Base-by-base conservation (phyloP, 192 early-diverging fungal genomes). In the Geranomyces michiganensis region DNA sequence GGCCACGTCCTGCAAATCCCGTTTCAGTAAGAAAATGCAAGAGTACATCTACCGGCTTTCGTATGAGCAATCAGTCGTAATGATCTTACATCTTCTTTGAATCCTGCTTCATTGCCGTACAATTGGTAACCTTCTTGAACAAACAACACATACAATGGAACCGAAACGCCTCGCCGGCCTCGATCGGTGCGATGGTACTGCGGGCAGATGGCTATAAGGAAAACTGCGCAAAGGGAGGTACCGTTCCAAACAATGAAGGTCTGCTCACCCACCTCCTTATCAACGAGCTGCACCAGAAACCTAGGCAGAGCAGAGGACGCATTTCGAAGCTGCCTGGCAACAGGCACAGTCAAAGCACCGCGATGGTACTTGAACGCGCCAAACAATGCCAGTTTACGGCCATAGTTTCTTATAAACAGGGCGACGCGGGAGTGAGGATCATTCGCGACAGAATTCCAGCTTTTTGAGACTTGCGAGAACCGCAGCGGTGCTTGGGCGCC, bases 231-330 rank as follows among this genome's bases (percentile, higher is more conserved):
- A n/a, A n/a, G n/a, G n/a, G n/a, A n/a, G n/a, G n/a, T n/a, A n/a
- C n/a, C n/a, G n/a, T n/a, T n/a, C n/a, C n/a, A n/a, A n/a, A n/a
- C n/a, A n/a, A n/a, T n/a, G n/a, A n/a, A n/a, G n/a, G n/a, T 41
- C 3, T 41, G 3, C 10, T 41, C 36, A 27, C 48, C 0, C 22
- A 72, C 75, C 66, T 82, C 75, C 56, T 79, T 82, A 48, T 79
- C 78, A 9, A 77, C 81, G 22, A 46, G 49, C 65, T 82, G 81
- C 8, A 82, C 63, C 14, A 82, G 56, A 49, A 78, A 82, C 33
- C 81, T 59, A 1, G 77, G 81, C 22, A 82, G 13, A 9, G 22
- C 22, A 22, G 73, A 77, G 13, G 75, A 72, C 21, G 33, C 9
- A 8, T 65, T 45, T 6, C 79, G 21, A 75, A 82, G 71, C 22